Evolutionary conservation across 805 yeast species (phyloP), one percentile per base, ranked within the genome.

Genomic region (Pichia scutulata): DNA sequence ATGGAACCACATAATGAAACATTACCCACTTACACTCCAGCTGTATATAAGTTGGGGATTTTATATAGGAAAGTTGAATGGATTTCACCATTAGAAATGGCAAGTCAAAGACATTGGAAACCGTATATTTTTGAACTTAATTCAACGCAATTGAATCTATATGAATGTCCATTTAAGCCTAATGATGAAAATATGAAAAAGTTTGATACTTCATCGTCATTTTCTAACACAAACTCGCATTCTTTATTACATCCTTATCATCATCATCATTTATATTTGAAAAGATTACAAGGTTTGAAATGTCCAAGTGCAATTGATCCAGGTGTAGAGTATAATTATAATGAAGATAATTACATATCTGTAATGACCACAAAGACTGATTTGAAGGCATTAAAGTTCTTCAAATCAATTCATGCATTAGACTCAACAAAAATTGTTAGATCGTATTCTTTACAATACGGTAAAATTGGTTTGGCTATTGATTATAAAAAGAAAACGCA

Each of bases 61-160:
- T 74, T 84, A 1, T 63, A 76, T 7, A 71, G 89, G 58, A 90
- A 89, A 61, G 60, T 75, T 44, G 97, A 89, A 65, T 81, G 89
- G 84, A 54, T 79, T 1, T 75, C 87, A 4, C 97, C 97, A 0
- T 85, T 82, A 61, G 89, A 84, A 57, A 70, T 80, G 2, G 75
- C 95, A 0, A 73, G 80, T 2, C 64, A 72, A 9, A 72, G 96
- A 54, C 74, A 78, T 12, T 90, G 98, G 98, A 76, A 73, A 57
- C 70, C 75, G 41, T 75, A 76, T 42, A 71, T 85, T 22, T 72
- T 88, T 65, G 95, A 86, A 60, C 70, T 90, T 46, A 89, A 90
- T 70, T 86, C 92, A 19, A 90, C 97, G 1, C 96, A 88, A 67
- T 69, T 90, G 36, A 86, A 86, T 64, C 70, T 90, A 49, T 86